A percentile compares a stretch with the other conserved stretches of the same genome.
Conservation (phyloP, 805 yeast genomes). For the Kazachstania viticola region DNA sequence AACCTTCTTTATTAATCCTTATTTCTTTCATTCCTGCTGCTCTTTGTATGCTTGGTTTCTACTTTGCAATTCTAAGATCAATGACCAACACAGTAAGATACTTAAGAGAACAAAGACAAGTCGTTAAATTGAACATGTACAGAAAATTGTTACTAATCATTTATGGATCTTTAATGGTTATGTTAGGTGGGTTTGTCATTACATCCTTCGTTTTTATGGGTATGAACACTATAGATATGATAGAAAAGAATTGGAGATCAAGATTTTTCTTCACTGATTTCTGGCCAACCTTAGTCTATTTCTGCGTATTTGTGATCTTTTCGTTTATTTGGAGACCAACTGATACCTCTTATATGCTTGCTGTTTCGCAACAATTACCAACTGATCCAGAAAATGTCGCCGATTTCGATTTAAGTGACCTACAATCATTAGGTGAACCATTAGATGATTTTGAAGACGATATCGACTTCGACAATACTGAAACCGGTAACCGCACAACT, state of each 20-base stretch:
- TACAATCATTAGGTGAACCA: slow-evolving; percentile 33
- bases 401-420: slow-evolving; percentile 51
- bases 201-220: slow-evolving; percentile 62
- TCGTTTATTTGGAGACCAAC: slow-evolving; percentile 97
- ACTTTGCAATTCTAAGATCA: slow-evolving; percentile 61
- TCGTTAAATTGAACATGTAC: slow-evolving; percentile 83
- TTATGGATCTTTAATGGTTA: slow-evolving; percentile 55
- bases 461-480: no score
- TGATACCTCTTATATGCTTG: slow-evolving; percentile 85
- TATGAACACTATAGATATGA: slow-evolving; percentile 61
- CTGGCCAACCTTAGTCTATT: slow-evolving; percentile 89
- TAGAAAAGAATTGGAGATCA: slow-evolving; percentile 86
- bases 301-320: slow-evolving; percentile 68
- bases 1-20: slow-evolving; percentile 39
- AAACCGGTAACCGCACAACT: no score
- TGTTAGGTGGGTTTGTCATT: slow-evolving; percentile 59
- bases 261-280: slow-evolving; percentile 82
- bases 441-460: slow-evolving; percentile 32
- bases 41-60: slow-evolving; percentile 57
- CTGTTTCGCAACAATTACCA: slow-evolving; percentile 87
- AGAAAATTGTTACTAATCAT: slow-evolving; percentile 64
- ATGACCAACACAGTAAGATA: slow-evolving; percentile 63
- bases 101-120: slow-evolving; percentile 76
- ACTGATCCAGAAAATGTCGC: slow-evolving; percentile 64
- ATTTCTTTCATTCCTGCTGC: slow-evolving; percentile 62